These are phyloP conservation scores for Aspergillus affinis DNA, from an alignment of 495 filamentous ascomycete species.

Conservation along the genomic window DNA sequence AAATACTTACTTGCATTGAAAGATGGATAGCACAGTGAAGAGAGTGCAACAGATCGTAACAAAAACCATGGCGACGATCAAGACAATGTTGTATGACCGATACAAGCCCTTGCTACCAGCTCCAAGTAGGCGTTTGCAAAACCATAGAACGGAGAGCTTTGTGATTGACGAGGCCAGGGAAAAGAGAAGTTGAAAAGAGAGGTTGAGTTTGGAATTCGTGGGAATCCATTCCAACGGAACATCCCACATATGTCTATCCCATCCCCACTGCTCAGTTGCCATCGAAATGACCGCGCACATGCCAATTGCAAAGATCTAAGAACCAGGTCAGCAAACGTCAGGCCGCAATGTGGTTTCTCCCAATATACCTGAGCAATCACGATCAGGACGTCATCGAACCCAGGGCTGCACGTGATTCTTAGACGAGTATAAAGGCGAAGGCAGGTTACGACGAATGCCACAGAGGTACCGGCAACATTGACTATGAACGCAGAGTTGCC, in stretches of 20 bases:
- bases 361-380: slow-evolving; percentile 35
- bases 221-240: slow-evolving; percentile 36
- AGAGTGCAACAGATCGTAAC: slow-evolving; percentile 40
- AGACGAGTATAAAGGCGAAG: slow-evolving; percentile 52
- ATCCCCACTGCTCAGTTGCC: slow-evolving; percentile 45
- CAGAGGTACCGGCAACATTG: slow-evolving; percentile 35
- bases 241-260: slow-evolving; percentile 59
- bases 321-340: not conserved
- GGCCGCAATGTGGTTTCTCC: not conserved
- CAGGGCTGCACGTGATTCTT: slow-evolving; percentile 43
- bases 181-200: slow-evolving; percentile 55
- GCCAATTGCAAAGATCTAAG: slow-evolving; percentile 31
- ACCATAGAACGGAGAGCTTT: slow-evolving; percentile 57
- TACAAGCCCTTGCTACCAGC: slow-evolving; percentile 38
- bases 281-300: slow-evolving; percentile 46
- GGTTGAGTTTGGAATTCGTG: slow-evolving; percentile 43
- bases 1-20: slow-evolving; percentile 55
- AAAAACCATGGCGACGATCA: slow-evolving; percentile 47
- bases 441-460: slow-evolving; percentile 41
- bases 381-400: slow-evolving; percentile 50
- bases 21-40: slow-evolving; percentile 50
- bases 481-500: slow-evolving; percentile 45
- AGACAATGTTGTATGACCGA: slow-evolving; percentile 35
- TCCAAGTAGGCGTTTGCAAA: slow-evolving; percentile 53
- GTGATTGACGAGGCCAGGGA: slow-evolving; percentile 52